phyloP scores from a whole-genome alignment of 2,329 filamentous ascomycete species.

The Nemania serpens region DNA sequence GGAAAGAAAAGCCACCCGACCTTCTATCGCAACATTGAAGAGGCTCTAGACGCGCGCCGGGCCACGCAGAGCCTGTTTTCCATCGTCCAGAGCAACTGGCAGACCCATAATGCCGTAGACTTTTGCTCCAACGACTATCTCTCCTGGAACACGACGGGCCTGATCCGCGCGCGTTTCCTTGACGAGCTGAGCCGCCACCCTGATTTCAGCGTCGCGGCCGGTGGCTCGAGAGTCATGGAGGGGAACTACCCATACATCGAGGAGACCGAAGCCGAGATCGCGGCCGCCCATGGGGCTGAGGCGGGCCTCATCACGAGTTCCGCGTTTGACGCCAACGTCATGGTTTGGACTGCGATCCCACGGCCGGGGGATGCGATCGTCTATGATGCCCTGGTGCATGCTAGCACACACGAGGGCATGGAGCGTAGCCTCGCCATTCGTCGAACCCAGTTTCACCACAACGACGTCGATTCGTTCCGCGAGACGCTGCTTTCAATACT shows the following conservation, averaged over 20 bases:
- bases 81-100: not conserved
- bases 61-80: slow-evolving; percentile 1
- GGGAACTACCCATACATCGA: slow-evolving; percentile 65
- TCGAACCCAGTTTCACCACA: slow-evolving; percentile 49
- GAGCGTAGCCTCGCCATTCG: slow-evolving; percentile 54
- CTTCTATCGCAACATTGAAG: slow-evolving; percentile 42
- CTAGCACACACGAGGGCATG: slow-evolving; percentile 70
- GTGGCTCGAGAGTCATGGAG: slow-evolving; percentile 57
- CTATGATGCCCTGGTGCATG: slow-evolving; percentile 70
- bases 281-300: slow-evolving; percentile 62
- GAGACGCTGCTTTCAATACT: slow-evolving; percentile 42
- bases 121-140: slow-evolving; percentile 71
- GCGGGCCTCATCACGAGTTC: slow-evolving; percentile 65
- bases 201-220: slow-evolving; percentile 49
- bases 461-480: slow-evolving; percentile 43
- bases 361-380: slow-evolving; percentile 60
- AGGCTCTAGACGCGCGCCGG: slow-evolving; percentile 39
- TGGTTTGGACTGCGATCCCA: slow-evolving; percentile 53
- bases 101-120: slow-evolving; percentile 45
- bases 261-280: slow-evolving; percentile 59
- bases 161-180: slow-evolving; percentile 44
- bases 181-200: slow-evolving; percentile 45
- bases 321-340: slow-evolving; percentile 59
- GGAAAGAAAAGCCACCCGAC: too few species aligned
- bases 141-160: slow-evolving; percentile 51